Evolutionary conservation across 2,329 filamentous ascomycete species (phyloP).

Genomic region (Decorospora gaudefroyi): DNA sequence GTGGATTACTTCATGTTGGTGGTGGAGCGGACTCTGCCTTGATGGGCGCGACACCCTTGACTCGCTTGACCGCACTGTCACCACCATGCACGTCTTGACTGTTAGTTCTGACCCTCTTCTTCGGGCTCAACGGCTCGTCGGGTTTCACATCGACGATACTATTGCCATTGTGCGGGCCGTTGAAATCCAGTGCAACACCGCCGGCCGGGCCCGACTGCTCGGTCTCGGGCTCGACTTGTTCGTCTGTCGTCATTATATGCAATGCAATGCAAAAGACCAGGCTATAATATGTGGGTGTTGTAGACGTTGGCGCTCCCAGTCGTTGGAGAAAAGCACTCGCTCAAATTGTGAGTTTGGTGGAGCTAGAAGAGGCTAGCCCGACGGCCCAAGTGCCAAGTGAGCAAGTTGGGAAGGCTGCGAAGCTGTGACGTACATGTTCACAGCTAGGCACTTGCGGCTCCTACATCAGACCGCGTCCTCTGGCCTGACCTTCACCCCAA

Average conservation of each 20-base stretch:
- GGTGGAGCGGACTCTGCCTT: constrained; percentile 66
- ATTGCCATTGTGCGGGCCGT: constrained; percentile 26
- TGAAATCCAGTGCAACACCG: constrained; percentile 20
- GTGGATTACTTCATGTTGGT: constrained; percentile 6
- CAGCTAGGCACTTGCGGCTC: constrained; percentile 36
- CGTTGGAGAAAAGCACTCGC: constrained; percentile 17
- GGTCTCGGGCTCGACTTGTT: constrained; percentile 13
- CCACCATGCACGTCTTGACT: constrained; percentile 42
- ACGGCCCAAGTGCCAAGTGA: constrained; percentile 17
- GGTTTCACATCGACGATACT: constrained; percentile 28
- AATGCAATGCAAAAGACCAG: constrained; percentile 1
- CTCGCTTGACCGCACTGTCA: constrained; percentile 36
- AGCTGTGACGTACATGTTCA: constrained; percentile 42
- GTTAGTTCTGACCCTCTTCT: constrained; percentile 39
- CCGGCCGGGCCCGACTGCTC: constrained; percentile 18
- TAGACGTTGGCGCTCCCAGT: constrained; percentile 16
- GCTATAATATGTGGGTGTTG: constrained; percentile 13
- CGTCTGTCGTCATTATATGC: constrained; percentile 22
- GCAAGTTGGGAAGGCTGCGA: constrained; percentile 18
- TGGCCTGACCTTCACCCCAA: constrained; percentile 22
- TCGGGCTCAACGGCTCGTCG: constrained; percentile 41
- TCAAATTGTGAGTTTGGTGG: constrained; percentile 24
- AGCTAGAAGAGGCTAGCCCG: constrained; percentile 26
- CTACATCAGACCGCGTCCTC: constrained; percentile 26
- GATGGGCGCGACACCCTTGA: constrained; percentile 67